Conservation (phyloP, 2,329 filamentous ascomycete genomes). For the Calonectria pseudoreteaudii region DNA sequence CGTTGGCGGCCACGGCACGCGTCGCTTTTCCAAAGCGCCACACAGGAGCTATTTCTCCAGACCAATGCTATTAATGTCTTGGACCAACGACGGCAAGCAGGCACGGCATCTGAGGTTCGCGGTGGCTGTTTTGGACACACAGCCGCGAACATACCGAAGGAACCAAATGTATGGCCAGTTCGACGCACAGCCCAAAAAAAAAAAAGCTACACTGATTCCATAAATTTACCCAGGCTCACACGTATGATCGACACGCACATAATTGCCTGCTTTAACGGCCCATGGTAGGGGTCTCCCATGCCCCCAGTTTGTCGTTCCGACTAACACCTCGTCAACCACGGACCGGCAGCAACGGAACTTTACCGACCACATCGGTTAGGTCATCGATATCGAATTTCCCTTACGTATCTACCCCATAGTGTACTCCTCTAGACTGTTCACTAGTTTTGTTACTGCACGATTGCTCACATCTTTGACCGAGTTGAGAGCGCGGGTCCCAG, state of each 20-base stretch:
- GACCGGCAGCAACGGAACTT: slow-evolving; percentile 12
- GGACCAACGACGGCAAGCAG: neutral
- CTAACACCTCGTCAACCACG: neutral
- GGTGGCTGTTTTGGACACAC: neutral
- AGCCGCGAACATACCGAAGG: neutral
- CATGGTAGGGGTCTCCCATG: slow-evolving; percentile 2
- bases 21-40: neutral
- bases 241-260: neutral
- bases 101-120: neutral
- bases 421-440: neutral
- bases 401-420: neutral
- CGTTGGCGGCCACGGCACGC: neutral
- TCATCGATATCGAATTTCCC: neutral
- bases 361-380: neutral
- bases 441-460: neutral
- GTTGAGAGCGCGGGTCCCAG: neutral
- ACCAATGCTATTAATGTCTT: neutral
- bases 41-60: neutral
- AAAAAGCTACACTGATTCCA: neutral
- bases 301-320: neutral
- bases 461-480: neutral
- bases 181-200: too few relatives aligned
- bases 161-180: neutral
- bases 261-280: neutral
- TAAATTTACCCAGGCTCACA: neutral